Base-by-base conservation (phyloP, 176 grass and related monocot species). In the Avena sativa region DNA sequence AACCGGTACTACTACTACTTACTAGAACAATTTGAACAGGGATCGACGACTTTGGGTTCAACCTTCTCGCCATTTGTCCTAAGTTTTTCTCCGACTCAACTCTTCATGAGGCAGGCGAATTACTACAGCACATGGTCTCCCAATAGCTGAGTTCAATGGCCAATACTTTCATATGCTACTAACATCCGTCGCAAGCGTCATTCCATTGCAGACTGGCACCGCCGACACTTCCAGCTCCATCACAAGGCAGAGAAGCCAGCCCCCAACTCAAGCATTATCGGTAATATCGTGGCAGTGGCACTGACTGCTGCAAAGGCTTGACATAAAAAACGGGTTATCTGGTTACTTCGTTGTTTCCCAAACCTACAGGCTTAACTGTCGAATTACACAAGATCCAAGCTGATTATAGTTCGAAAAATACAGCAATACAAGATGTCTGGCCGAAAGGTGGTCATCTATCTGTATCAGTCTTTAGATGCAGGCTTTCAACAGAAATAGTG, bases 231-330 rank as follows among this genome's bases (percentile, higher is more conserved):
- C 55, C 17, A 57, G 55, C 17, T 57, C 17, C 55, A 20, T 19
- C 55, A 55, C 52, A 55, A 15, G 15, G 52, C 52, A 55, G 52
- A 55, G 1, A 55, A 55, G 4, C 14, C 52, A 55, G 52, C 15
- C 52, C 52, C 15, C 55, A 57, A 8, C 55, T 57, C 55, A 2
- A 0, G 55, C 6, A 81, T 51, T 34, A 2, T 38, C 36, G 36
- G 36, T 38, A 38, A 38, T 4, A 38, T 23, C 4, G 71, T 57
- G 87, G 60, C 19, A 36, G 71, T 57, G 87, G 66, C 19, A 50
- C 26, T 56, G 80, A 66, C 58, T 71, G 81, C 34, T 76, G 83
- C 51, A 87, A 61, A 51, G 49, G 76, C 72, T 91, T 92, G 48
- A 75, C 30, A 79, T 50, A 48, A 47, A 8, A 47, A 47, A 9